phyloP scores from a whole-genome alignment of 2,329 filamentous ascomycete genomes.

The Apiospora arundinis region DNA sequence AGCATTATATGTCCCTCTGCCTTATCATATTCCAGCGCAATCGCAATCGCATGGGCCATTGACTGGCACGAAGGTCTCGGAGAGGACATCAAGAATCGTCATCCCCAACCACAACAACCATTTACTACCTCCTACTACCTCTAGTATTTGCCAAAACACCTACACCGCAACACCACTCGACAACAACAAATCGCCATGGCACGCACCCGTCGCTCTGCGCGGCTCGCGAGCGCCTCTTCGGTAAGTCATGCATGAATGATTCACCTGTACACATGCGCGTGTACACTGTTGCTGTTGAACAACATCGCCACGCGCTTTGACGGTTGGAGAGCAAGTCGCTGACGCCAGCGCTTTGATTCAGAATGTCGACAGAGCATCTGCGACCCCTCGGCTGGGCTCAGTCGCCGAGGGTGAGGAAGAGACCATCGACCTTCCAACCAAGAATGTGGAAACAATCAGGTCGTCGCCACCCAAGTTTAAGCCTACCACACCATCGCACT shows the following conservation, averaged over 20 bases:
- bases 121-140: not conserved
- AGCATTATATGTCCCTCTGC: conserved; percentile 6
- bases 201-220: conserved; percentile 48
- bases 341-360: conserved; percentile 25
- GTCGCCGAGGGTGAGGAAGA: conserved; percentile 53
- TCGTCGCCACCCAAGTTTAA: conserved; percentile 42
- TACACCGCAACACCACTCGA: conserved; percentile 23
- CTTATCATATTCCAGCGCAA: conserved; percentile 12
- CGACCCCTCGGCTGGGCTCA: conserved; percentile 44
- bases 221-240: conserved; percentile 43
- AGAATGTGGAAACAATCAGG: conserved; percentile 39
- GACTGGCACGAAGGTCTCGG: conserved; percentile 21
- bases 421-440: conserved; percentile 36
- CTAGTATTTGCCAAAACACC: not conserved
- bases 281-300: not conserved
- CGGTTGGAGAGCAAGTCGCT: not conserved
- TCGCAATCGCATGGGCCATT: conserved; percentile 24
- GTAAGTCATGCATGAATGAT: not conserved
- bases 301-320: not conserved
- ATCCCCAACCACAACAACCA: not conserved
- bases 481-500: conserved; percentile 66
- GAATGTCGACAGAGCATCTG: conserved; percentile 31
- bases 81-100: conserved; percentile 10
- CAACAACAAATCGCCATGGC: conserved; percentile 39
- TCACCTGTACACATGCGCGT: not conserved